These are phyloP conservation scores for Blastobotrys mokoenaii DNA, from an alignment of 805 yeast species.

Conservation along the genomic window DNA sequence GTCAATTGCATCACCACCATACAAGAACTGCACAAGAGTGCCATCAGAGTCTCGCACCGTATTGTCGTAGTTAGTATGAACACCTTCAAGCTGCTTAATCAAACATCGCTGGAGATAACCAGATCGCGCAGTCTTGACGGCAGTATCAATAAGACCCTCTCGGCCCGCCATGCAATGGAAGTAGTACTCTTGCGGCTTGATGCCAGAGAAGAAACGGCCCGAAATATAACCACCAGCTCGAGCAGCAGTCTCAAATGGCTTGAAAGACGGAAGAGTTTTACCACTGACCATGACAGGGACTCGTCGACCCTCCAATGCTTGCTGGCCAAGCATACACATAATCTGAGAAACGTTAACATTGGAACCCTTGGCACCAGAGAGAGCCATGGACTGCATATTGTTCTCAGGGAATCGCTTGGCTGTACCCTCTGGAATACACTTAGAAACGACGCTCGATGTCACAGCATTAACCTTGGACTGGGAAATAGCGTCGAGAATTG, in stretches of 20 bases:
- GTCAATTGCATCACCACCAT: conserved; percentile 96
- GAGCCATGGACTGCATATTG: conserved; percentile 98
- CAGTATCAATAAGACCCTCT: conserved; percentile 99
- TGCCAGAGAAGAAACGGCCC: conserved; percentile 95
- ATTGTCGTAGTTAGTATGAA: conserved; percentile 87
- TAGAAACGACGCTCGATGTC: conserved; percentile 88
- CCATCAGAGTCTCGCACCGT: conserved; percentile 96
- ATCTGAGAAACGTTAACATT: conserved; percentile 97
- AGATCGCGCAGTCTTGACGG: conserved; percentile 96
- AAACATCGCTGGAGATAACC: conserved; percentile 98
- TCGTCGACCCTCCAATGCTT: conserved; percentile 98
- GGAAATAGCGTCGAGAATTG: conserved; percentile 90
- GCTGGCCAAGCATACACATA: conserved; percentile 98
- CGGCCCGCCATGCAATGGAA: conserved; percentile 99
- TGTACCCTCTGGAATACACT: conserved; percentile 94
- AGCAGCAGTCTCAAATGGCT: conserved; percentile 93
- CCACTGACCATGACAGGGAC: conserved; percentile 99
- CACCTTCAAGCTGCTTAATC: conserved; percentile 97
- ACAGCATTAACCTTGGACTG: conserved; percentile 87
- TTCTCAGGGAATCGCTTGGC: conserved; percentile 93
- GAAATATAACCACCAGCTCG: conserved; percentile 98
- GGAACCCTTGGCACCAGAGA: conserved; percentile 99
- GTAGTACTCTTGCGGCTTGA: conserved; percentile 96
- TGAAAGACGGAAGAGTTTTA: conserved; percentile 92
- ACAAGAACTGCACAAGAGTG: conserved; percentile 82